These are phyloP conservation scores for Cyberlindnera meyerae DNA, from an alignment of 805 yeast species.

Conservation along the genomic window DNA sequence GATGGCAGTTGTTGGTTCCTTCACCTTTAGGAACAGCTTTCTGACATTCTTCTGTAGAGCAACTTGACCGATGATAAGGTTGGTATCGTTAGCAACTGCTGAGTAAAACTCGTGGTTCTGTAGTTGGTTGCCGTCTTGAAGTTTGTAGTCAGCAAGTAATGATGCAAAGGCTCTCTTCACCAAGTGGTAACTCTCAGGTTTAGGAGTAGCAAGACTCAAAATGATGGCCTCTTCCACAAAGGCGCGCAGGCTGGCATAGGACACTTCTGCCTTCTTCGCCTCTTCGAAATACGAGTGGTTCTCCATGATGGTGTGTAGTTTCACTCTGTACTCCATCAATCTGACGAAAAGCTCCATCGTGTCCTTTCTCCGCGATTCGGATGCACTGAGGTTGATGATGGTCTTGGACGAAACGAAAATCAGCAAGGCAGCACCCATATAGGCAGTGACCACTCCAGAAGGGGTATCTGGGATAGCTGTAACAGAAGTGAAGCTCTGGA, in stretches of 20 bases:
- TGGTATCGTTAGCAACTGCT: slow-evolving; percentile 47
- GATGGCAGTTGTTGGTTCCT: slow-evolving; percentile 31
- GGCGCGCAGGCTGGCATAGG: slow-evolving; percentile 29
- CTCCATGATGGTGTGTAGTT: slow-evolving; percentile 26
- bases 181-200: slow-evolving; percentile 43
- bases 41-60: slow-evolving; percentile 69
- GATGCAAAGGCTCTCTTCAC: slow-evolving; percentile 39
- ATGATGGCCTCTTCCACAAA: slow-evolving; percentile 48
- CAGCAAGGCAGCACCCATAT: slow-evolving; percentile 35
- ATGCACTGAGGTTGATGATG: slow-evolving; percentile 27
- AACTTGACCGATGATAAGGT: slow-evolving; percentile 61
- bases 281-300: slow-evolving; percentile 22
- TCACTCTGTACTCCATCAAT: slow-evolving; percentile 34
- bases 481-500: slow-evolving; percentile 27
- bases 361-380: slow-evolving; percentile 29
- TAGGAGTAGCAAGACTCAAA: slow-evolving; percentile 47
- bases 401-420: slow-evolving; percentile 34
- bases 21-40: slow-evolving; percentile 28
- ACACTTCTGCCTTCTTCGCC: slow-evolving; percentile 23
- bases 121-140: slow-evolving; percentile 6
- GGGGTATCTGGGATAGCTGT: slow-evolving; percentile 29
- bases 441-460: slow-evolving; percentile 30
- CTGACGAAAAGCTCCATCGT: slow-evolving; percentile 35
- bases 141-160: slow-evolving; percentile 20
- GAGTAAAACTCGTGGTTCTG: slow-evolving; percentile 35